phyloP scores from a whole-genome alignment of 495 filamentous ascomycete species.

The Aspergillus avenaceus region DNA sequence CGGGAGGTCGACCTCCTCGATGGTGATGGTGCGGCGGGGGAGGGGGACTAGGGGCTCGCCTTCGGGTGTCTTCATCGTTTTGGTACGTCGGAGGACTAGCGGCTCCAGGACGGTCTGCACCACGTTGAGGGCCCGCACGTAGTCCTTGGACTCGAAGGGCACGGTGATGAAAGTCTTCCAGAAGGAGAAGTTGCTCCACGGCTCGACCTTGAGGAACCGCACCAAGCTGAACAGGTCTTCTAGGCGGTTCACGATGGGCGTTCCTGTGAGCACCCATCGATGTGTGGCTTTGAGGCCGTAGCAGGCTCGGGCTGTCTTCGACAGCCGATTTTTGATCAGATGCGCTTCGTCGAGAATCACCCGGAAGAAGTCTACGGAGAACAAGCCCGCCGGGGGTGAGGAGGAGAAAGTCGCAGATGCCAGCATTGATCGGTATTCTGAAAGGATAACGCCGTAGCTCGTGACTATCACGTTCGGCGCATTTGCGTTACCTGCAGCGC shows the following conservation, averaged over 20 bases:
- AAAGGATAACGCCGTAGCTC: constrained; percentile 89
- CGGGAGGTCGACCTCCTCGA: constrained; percentile 83
- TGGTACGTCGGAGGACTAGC: constrained; percentile 89
- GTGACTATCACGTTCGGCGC: constrained; percentile 91
- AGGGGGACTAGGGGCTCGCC: constrained; percentile 82
- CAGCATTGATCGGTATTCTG: constrained; percentile 66
- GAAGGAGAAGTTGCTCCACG: constrained; percentile 97
- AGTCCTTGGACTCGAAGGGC: constrained; percentile 93
- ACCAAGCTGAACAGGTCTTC: constrained; percentile 97
- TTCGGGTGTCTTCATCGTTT: constrained; percentile 95
- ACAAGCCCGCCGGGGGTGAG: constrained; percentile 69
- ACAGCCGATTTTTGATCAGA: constrained; percentile 83
- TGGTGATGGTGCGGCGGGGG: constrained; percentile 73
- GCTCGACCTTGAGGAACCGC: constrained; percentile 86
- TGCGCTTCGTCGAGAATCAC: constrained; percentile 96
- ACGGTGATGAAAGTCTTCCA: constrained; percentile 99
- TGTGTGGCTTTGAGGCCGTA: constrained; percentile 82
- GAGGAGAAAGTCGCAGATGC: constrained; percentile 49
- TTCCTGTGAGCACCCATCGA: constrained; percentile 92
- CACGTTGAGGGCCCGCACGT: constrained; percentile 87
- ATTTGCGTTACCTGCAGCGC: constrained; percentile 67
- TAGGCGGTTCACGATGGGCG: constrained; percentile 92
- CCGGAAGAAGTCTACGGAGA: constrained; percentile 88
- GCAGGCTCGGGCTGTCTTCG: constrained; percentile 89
- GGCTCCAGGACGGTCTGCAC: constrained; percentile 96